These are phyloP conservation scores for Hyaloperonospora brassicae DNA, from an alignment of 352 stramenopile species.

Conservation along the genomic window DNA sequence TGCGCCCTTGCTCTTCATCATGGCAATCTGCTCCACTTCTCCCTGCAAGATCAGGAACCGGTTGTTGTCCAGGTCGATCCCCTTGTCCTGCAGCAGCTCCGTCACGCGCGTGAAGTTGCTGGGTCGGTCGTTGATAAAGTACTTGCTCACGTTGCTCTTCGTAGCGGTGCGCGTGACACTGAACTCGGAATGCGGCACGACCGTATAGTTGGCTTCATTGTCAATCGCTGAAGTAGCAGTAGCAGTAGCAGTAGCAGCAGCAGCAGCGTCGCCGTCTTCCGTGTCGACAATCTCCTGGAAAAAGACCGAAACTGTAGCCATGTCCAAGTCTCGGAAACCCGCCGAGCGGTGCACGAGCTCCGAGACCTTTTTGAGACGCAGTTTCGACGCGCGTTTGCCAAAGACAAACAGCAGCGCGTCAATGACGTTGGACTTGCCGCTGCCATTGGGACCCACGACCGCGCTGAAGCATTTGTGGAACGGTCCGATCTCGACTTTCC, in stretches of 20 bases:
- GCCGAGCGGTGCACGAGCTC: constrained; percentile 98
- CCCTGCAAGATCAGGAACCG: constrained; percentile 98
- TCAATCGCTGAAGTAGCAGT: constrained; percentile 8
- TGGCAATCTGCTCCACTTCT: constrained; percentile 96
- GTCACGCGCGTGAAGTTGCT: constrained; percentile 94
- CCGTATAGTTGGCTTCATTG: constrained; percentile 88
- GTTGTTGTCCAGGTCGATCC: constrained; percentile 99
- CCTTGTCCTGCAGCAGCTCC: constrained; percentile 88
- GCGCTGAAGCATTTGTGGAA: constrained; percentile 99
- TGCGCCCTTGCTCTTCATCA: constrained; percentile 99
- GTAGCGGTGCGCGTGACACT: constrained; percentile 91
- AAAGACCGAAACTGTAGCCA: constrained; percentile 94
- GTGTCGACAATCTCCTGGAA: constrained; percentile 96
- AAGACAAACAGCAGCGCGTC: constrained; percentile 99
- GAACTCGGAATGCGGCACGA: constrained; percentile 88
- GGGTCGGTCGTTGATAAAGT: constrained; percentile 91
- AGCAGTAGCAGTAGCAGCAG: not conserved
- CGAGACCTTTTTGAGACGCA: constrained; percentile 92
- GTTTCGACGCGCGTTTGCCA: constrained; percentile 97
- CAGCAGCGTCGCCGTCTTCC: constrained; percentile 5
- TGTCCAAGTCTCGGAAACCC: constrained; percentile 85
- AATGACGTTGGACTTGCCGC: constrained; percentile 99
- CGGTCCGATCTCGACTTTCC: constrained; percentile 92
- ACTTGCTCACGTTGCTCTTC: constrained; percentile 94
- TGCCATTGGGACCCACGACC: constrained; percentile 98